phyloP scores from a whole-genome alignment of 495 filamentous ascomycete species.

The Penicillium atrosanguineum region DNA sequence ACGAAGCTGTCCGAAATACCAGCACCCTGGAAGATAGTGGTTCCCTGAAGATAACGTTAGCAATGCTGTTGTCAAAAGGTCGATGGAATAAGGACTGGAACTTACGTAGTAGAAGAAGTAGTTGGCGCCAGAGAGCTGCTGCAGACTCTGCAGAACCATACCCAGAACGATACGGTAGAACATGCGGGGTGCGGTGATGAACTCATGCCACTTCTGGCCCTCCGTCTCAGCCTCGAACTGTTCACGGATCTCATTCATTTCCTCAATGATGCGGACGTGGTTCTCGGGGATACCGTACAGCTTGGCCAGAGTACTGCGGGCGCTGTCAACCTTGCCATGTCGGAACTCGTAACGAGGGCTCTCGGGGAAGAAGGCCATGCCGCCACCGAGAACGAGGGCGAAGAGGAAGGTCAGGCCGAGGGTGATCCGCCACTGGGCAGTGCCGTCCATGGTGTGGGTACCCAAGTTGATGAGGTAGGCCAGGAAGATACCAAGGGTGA shows the following conservation, averaged over 20 bases:
- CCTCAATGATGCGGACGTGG: slow-evolving; percentile 60
- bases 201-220: slow-evolving; percentile 63
- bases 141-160: slow-evolving; percentile 64
- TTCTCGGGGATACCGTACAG: slow-evolving; percentile 68
- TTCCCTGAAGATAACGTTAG: slow-evolving; percentile 56
- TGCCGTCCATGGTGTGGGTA: slow-evolving; percentile 48
- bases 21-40: slow-evolving; percentile 67
- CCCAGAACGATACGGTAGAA: slow-evolving; percentile 67
- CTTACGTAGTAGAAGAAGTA: slow-evolving; percentile 80
- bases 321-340: slow-evolving; percentile 59
- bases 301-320: slow-evolving; percentile 62
- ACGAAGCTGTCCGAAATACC: slow-evolving; percentile 68
- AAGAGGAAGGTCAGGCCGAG: slow-evolving; percentile 76
- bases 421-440: slow-evolving; percentile 72
- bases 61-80: not conserved
- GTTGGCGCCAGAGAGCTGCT: slow-evolving; percentile 69
- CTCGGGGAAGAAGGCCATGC: slow-evolving; percentile 71
- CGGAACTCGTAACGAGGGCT: slow-evolving; percentile 69
- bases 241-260: slow-evolving; percentile 63
- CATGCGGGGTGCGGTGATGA: slow-evolving; percentile 71
- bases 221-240: slow-evolving; percentile 56
- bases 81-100: slow-evolving; percentile 40
- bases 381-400: slow-evolving; percentile 67
- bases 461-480: slow-evolving; percentile 79
- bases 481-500: slow-evolving; percentile 81